A percentile compares a stretch with the other conserved stretches of the same genome.
These are phyloP conservation scores for Fraxinus latifolia DNA, from an alignment of 305 asterid species.

Conservation along the genomic window DNA sequence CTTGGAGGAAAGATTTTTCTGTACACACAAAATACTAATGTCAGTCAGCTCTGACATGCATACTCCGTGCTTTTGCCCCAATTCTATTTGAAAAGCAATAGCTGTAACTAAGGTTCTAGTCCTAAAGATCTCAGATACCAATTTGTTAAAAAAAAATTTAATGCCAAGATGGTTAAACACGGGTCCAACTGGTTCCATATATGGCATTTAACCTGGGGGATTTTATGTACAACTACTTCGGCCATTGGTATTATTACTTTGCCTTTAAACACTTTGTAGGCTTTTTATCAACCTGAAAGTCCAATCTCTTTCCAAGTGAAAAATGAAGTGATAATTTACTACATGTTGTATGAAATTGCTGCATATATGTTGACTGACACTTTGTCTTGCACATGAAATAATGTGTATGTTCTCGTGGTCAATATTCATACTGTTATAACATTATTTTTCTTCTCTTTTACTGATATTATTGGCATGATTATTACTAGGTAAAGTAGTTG, in stretches of 20 bases:
- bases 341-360: background rate
- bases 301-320: background rate
- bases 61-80: background rate
- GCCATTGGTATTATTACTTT: background rate
- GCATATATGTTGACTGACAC: slow-evolving; percentile 10
- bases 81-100: background rate
- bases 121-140: background rate
- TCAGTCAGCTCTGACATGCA: background rate
- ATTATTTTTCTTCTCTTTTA: background rate
- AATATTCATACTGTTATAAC: background rate
- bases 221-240: background rate
- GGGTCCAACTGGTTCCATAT: background rate
- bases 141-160: too few species aligned
- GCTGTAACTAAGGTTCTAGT: background rate
- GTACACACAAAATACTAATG: background rate
- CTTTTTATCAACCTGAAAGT: background rate
- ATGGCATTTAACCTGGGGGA: background rate
- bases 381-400: background rate
- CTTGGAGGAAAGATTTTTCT: background rate
- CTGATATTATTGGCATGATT: slow-evolving; percentile 4
- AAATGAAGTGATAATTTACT: slow-evolving; percentile 9
- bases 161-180: background rate
- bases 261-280: background rate
- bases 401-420: background rate
- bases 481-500: slow-evolving; percentile 15